Evolutionary conservation across 2,329 filamentous ascomycete species (phyloP).

Genomic region (Calonectria multiphialidica): DNA sequence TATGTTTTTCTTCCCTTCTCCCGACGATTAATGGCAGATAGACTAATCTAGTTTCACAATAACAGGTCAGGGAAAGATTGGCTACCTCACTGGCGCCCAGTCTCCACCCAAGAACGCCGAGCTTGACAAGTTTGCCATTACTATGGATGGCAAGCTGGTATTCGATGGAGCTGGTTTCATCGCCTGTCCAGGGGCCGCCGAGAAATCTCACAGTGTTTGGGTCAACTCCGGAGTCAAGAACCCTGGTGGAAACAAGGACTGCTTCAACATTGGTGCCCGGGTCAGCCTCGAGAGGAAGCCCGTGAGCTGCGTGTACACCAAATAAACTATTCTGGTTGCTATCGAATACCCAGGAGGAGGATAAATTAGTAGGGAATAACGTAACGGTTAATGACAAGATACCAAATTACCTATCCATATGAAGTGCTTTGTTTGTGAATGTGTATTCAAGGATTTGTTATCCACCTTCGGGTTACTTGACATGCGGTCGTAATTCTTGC

Average conservation of each 20-base stretch:
- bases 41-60: background rate
- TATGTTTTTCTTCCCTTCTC: slow-evolving; percentile 42
- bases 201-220: slow-evolving; percentile 58
- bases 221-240: slow-evolving; percentile 42
- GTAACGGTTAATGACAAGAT: background rate
- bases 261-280: slow-evolving; percentile 50
- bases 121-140: slow-evolving; percentile 60
- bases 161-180: slow-evolving; percentile 60
- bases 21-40: too few relatives aligned
- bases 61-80: slow-evolving; percentile 65
- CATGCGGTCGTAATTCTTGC: too few relatives aligned
- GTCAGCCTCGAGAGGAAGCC: slow-evolving; percentile 43
- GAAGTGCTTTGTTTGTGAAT: background rate
- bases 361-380: background rate
- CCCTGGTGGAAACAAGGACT: slow-evolving; percentile 53
- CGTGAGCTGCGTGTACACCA: slow-evolving; percentile 52
- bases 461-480: too few relatives aligned
- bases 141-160: slow-evolving; percentile 56
- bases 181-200: slow-evolving; percentile 61
- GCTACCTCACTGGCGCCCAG: slow-evolving; percentile 62
- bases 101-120: slow-evolving; percentile 55
- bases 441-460: background rate
- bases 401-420: background rate
- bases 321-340: slow-evolving; percentile 1
- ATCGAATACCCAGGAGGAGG: background rate